Evolutionary conservation across 768 basidiomycete genomes (phyloP).

Genomic region (Boletus bicolor): DNA sequence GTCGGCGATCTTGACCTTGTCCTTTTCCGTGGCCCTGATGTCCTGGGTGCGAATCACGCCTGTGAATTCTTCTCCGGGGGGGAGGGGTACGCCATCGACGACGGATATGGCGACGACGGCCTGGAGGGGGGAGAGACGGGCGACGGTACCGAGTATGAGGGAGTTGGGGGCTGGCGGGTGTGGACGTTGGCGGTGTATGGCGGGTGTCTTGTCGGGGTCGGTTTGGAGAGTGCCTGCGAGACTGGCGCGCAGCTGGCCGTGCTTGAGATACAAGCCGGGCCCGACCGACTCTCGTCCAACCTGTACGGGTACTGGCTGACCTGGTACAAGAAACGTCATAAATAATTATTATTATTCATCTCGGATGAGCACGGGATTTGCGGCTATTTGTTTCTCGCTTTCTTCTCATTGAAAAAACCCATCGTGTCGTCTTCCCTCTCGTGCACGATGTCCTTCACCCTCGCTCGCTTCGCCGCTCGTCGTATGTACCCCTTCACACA

Average conservation of each 20-base stretch:
- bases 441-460: slow-evolving; percentile 53
- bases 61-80: slow-evolving; percentile 81
- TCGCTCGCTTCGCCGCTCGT: slow-evolving; percentile 65
- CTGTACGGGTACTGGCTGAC: slow-evolving; percentile 67
- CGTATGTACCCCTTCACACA: slow-evolving; percentile 42
- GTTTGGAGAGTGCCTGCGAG: slow-evolving; percentile 58
- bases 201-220: slow-evolving; percentile 45
- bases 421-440: slow-evolving; percentile 5
- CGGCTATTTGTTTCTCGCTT: slow-evolving; percentile 24
- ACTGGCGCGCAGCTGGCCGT: slow-evolving; percentile 65
- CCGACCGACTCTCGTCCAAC: slow-evolving; percentile 42
- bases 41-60: slow-evolving; percentile 89
- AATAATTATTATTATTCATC: neutral
- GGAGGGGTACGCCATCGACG: slow-evolving; percentile 81
- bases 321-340: slow-evolving; percentile 59
- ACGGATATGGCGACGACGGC: slow-evolving; percentile 81
- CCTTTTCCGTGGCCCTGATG: slow-evolving; percentile 86
- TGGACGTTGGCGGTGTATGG: slow-evolving; percentile 64
- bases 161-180: slow-evolving; percentile 73
- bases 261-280: slow-evolving; percentile 60
- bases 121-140: slow-evolving; percentile 79
- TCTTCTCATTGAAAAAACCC: slow-evolving; percentile 14
- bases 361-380: slow-evolving; percentile 25
- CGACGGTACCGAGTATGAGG: slow-evolving; percentile 78
- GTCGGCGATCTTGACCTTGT: slow-evolving; percentile 83